Base-by-base conservation (phyloP, 1,139 yeast genomes). In the Zygosaccharomyces sapae region DNA sequence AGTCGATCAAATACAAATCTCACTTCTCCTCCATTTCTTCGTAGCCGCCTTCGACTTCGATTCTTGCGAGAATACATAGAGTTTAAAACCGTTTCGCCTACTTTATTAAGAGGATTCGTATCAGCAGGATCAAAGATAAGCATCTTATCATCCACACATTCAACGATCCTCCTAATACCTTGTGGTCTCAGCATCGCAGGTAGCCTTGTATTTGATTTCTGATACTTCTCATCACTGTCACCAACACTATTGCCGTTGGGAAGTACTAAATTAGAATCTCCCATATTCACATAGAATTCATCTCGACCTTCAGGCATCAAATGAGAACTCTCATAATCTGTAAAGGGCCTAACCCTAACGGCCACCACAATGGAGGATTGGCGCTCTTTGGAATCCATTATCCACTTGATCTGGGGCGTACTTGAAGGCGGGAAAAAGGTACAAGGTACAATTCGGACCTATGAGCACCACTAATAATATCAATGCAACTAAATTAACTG, bases 71-170 rank as follows among this genome's bases (percentile, higher is more conserved):
- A 54, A 35, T 53, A 52, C 53, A 55, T 50, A 36, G 63, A 50
- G 46, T 83, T 80, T 49, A 83, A 74, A 1, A 81, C 79, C 44
- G 77, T 77, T 41, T 74, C 74, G 52, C 83, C 86, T 74, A 83
- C 73, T 48, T 71, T 73, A 20, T 77, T 73, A 54, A 84, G 64
- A 0, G 94, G 88, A 58, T 80, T 82, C n/a, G 79, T 73, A 44
- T 82, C 86, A 2, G 88, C 51, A 0, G 97, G 97, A 66, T 89
- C 96, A 65, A 90, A 89, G 9, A 89, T 82, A 50, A 90, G 73
- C 95, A 89, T 88, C 54, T 81, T 73, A 57, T 87, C 95, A 69
- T 89, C 96, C 3, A 87, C 92, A 24, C 87, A 94, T 48, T 86
- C 81, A 20, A 90, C 76, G 33, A 89, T 78, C 56, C 83, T 84